A percentile compares a stretch with the other conserved stretches of the same genome.
Evolutionary conservation across 1,284 basidiomycete genomes (phyloP).

Genomic region (Melampsora occidentalis): DNA sequence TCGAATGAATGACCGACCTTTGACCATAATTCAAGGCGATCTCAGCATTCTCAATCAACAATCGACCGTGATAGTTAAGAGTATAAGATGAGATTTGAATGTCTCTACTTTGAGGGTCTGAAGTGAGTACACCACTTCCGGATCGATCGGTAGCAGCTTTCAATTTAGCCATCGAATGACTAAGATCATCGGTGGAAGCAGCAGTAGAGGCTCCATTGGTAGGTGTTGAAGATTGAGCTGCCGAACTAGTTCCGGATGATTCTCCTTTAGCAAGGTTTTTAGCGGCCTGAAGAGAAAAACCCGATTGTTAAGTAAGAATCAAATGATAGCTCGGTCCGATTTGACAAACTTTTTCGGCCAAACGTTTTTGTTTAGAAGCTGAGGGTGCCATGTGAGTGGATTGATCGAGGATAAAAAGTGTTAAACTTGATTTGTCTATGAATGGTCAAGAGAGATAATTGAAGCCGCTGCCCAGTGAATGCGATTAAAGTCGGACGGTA

Average conservation of each 20-base stretch:
- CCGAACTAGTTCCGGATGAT: conserved; percentile 70
- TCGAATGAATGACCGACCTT: conserved; percentile 58
- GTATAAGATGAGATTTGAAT: conserved; percentile 97
- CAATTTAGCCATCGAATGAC: conserved; percentile 75
- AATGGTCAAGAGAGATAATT: too few species aligned
- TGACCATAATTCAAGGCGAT: conserved; percentile 95
- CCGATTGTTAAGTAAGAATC: background rate
- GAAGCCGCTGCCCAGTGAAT: too few species aligned
- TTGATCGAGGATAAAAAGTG: too few species aligned
- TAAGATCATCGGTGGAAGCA: conserved; percentile 53
- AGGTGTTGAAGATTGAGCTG: conserved; percentile 68
- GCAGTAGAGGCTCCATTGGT: conserved; percentile 62
- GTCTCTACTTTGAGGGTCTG: conserved; percentile 86
- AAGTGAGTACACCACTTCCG: conserved; percentile 84
- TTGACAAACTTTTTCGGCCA: conserved; percentile 65
- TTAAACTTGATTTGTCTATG: too few species aligned
- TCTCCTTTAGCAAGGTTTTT: conserved; percentile 66
- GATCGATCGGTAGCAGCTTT: conserved; percentile 83
- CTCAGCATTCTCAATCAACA: conserved; percentile 85
- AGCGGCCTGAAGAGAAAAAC: conserved; percentile 62
- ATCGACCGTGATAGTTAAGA: conserved; percentile 92
- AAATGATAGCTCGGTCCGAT: background rate
- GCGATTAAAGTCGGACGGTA: too few species aligned
- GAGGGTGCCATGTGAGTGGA: conserved; percentile 54
- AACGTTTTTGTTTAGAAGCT: conserved; percentile 64